Percentiles rank a stretch among this genome's conserved stretches.
Evolutionary conservation across 2,329 filamentous ascomycete species (phyloP).

Genomic region (Cladophialophora psammophila): DNA sequence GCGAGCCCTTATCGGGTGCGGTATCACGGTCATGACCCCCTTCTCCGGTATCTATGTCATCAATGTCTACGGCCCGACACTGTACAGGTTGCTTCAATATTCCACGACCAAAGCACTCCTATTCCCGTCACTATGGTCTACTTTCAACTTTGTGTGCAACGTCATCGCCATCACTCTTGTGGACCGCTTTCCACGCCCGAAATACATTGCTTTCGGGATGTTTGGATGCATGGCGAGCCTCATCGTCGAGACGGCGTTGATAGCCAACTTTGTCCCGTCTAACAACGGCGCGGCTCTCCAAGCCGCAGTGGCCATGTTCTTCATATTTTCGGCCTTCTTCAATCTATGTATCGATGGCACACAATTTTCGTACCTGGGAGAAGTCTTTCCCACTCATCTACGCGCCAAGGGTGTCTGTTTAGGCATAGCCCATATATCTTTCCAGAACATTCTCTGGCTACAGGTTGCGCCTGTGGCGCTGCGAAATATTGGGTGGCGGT

Average conservation of each 20-base stretch:
- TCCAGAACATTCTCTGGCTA: slow-evolving; percentile 21
- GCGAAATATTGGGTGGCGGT: slow-evolving; percentile 25
- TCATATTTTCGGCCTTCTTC: slow-evolving; percentile 17
- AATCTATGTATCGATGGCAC: slow-evolving; percentile 34
- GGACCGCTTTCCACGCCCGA: slow-evolving; percentile 3
- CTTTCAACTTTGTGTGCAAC: background rate
- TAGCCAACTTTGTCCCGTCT: slow-evolving; percentile 5
- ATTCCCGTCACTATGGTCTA: too few species aligned
- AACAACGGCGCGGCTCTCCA: slow-evolving; percentile 23
- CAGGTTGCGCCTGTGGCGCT: slow-evolving; percentile 40
- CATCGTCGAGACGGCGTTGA: slow-evolving; percentile 22
- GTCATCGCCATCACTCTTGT: slow-evolving; percentile 13
- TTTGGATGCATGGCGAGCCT: slow-evolving; percentile 4
- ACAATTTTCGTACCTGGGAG: slow-evolving; percentile 34
- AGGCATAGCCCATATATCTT: too few species aligned
- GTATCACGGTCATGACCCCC: slow-evolving; percentile 28
- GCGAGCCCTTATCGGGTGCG: slow-evolving; percentile 26
- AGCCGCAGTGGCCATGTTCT: slow-evolving; percentile 31
- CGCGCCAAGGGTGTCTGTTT: slow-evolving; percentile 34
- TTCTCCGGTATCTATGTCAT: slow-evolving; percentile 50
- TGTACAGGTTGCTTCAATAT: too few species aligned
- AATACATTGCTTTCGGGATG: slow-evolving; percentile 15
- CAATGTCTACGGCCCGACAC: too few species aligned
- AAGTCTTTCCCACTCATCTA: slow-evolving; percentile 40
- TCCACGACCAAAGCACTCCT: too few species aligned